Evolutionary conservation across 192 early-diverging fungal genomes (phyloP), one percentile per base, ranked within the genome.

Genomic region (Piromyces finnis): DNA sequence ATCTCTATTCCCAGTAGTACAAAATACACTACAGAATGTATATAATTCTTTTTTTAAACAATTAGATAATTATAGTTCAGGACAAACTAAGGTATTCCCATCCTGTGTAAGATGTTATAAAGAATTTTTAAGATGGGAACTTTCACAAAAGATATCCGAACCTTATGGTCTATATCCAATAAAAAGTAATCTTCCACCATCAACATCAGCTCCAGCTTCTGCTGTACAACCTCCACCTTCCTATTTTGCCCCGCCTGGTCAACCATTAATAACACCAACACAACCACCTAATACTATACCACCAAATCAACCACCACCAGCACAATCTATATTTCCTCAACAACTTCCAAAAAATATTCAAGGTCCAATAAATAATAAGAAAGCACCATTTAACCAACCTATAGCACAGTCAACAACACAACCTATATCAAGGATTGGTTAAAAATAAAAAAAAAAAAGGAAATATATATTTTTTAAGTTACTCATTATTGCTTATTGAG

Each of bases 31-130:
- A 15, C 78, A 81, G 13, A 83, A 79, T 77, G 85, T 93, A 0
- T 90, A 93, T 82, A 78, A 80, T 36, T 88, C 88, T 32, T 93
- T 92, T 83, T 93, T 90, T 81, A 83, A 89, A 51, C 88, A 88
- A 27, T 85, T 88, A 59, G 91, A 93, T 78, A 30, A 80, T 2
- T 93, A 68, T 68, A 68, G 51, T 68, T 68, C 51, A 11, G 26
- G 26, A n/a, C 51, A 68, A 68, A 68, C 51, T 11, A 68, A 68
- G n/a, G 26, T 68, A 26, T 68, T 68, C 26, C 51, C 51, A n/a
- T 68, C 51, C 0, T 68, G 51, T 68, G 51, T 68, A 22, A 22
- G 51, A 22, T 68, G 51, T n/a, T 68, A 68, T 68, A 68, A 68
- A n/a, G 51, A 68, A 68, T 68, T 26, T 68, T 68, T 68, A 68